Conservation (phyloP, 768 basidiomycete species). For the Suillus brevipes region DNA sequence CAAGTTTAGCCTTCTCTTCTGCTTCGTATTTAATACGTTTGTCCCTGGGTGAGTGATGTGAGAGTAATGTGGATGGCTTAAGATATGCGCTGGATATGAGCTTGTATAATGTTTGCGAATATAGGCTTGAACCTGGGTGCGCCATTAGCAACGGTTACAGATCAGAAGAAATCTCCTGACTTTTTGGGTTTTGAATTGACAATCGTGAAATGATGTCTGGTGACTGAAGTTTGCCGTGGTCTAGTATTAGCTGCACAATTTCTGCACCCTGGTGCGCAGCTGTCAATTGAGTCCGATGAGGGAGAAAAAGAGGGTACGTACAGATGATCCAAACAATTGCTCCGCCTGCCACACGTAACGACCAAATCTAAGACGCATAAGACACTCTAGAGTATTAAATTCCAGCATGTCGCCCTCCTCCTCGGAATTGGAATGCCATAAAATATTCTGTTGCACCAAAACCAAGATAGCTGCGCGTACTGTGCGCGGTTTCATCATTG, state of each 20-base stretch:
- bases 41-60: constrained; percentile 79
- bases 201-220: constrained; percentile 64
- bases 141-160: constrained; percentile 20
- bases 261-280: constrained; percentile 59
- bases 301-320: constrained; percentile 38
- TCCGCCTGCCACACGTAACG: constrained; percentile 76
- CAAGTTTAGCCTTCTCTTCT: constrained; percentile 73
- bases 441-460: constrained; percentile 87
- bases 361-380: constrained; percentile 81
- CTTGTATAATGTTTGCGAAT: constrained; percentile 63
- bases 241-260: constrained; percentile 72
- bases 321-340: constrained; percentile 66
- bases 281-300: neutral
- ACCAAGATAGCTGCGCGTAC: constrained; percentile 72
- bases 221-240: constrained; percentile 83
- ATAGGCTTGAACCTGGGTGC: constrained; percentile 39
- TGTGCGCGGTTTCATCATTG: constrained; percentile 64
- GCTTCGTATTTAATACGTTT: constrained; percentile 78
- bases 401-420: constrained; percentile 79
- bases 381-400: constrained; percentile 80
- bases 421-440: constrained; percentile 78
- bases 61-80: constrained; percentile 74
- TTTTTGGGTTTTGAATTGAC: constrained; percentile 54
- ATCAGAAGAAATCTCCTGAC: constrained; percentile 38
- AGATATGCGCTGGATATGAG: constrained; percentile 76